phyloP scores from a whole-genome alignment of 2,329 filamentous ascomycete genomes.

The Trichoderma sp. region DNA sequence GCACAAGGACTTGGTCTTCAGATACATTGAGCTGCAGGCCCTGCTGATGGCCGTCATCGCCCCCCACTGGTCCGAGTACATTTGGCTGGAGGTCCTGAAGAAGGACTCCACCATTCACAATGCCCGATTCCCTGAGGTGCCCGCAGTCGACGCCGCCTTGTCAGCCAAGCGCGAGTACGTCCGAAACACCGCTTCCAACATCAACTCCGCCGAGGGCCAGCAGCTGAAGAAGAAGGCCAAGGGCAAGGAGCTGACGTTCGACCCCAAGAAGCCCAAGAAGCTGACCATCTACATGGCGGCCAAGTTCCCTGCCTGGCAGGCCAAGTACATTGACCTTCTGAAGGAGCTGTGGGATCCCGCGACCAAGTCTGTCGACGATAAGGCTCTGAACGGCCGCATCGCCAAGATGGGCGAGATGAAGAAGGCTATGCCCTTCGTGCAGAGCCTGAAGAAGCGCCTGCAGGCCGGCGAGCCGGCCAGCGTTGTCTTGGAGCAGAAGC shows the following conservation, averaged over 20 bases:
- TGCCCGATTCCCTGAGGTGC: constrained; percentile 56
- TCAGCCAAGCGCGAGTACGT: constrained; percentile 82
- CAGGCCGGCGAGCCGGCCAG: constrained; percentile 64
- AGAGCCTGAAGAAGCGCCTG: constrained; percentile 79
- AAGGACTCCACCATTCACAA: constrained; percentile 75
- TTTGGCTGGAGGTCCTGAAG: constrained; percentile 88
- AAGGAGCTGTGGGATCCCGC: constrained; percentile 64
- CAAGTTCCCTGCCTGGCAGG: constrained; percentile 85
- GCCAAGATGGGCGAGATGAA: constrained; percentile 87
- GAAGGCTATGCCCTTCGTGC: constrained; percentile 97
- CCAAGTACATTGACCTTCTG: constrained; percentile 80
- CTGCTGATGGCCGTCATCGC: constrained; percentile 79
- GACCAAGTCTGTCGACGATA: constrained; percentile 69
- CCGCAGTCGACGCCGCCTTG: constrained; percentile 62
- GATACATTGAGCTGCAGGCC: constrained; percentile 84
- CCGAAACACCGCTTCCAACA: constrained; percentile 69
- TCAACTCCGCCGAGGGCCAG: constrained; percentile 74
- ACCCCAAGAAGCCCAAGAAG: constrained; percentile 89
- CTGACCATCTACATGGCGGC: constrained; percentile 80
- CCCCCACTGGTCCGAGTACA: constrained; percentile 90
- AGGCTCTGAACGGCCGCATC: constrained; percentile 73
- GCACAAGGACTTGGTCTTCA: constrained; percentile 74
- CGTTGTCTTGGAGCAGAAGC: constrained; percentile 75
- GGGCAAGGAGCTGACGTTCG: constrained; percentile 80
- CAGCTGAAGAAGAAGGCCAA: constrained; percentile 89